phyloP scores from a whole-genome alignment of 208 protist genomes.

The Crithidia brevicula region DNA sequence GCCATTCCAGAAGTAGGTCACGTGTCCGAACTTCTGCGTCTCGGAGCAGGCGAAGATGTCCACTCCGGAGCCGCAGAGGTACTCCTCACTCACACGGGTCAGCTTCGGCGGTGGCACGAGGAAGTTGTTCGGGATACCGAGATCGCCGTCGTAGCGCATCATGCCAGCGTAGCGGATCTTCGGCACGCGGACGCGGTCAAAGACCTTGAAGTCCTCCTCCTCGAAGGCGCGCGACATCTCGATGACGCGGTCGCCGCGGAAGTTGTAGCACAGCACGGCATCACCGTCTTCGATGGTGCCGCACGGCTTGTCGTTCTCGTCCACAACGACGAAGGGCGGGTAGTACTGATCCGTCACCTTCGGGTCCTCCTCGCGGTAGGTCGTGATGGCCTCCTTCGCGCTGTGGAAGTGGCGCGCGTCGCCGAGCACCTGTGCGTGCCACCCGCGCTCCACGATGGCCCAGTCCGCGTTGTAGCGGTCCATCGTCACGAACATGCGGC shows the following conservation, averaged over 20 bases:
- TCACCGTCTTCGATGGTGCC: constrained; percentile 94
- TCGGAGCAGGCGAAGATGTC: constrained; percentile 94
- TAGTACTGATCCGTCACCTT: constrained; percentile 94
- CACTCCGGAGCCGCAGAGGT: constrained; percentile 81
- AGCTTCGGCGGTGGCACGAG: constrained; percentile 93
- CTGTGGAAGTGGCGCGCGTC: constrained; percentile 84
- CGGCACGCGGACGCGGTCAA: constrained; percentile 91
- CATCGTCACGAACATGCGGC: constrained; percentile 97
- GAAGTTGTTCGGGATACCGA: constrained; percentile 95
- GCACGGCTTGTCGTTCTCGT: constrained; percentile 74
- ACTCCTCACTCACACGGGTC: constrained; percentile 89
- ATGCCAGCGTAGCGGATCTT: constrained; percentile 95
- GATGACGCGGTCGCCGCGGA: constrained; percentile 95
- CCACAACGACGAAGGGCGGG: constrained; percentile 90
- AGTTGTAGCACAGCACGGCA: constrained; percentile 95
- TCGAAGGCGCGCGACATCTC: constrained; percentile 95
- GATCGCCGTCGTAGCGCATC: constrained; percentile 96
- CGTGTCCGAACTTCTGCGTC: constrained; percentile 97
- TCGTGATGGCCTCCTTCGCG: constrained; percentile 91
- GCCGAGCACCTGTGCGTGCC: constrained; percentile 92
- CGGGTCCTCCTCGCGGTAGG: constrained; percentile 80
- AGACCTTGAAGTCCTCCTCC: constrained; percentile 90
- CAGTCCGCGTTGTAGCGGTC: constrained; percentile 97
- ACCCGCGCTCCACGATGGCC: constrained; percentile 95
- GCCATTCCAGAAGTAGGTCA: constrained; percentile 98